phyloP scores from a whole-genome alignment of 2,329 filamentous ascomycete genomes.

The Leptosphaerulina australis region DNA sequence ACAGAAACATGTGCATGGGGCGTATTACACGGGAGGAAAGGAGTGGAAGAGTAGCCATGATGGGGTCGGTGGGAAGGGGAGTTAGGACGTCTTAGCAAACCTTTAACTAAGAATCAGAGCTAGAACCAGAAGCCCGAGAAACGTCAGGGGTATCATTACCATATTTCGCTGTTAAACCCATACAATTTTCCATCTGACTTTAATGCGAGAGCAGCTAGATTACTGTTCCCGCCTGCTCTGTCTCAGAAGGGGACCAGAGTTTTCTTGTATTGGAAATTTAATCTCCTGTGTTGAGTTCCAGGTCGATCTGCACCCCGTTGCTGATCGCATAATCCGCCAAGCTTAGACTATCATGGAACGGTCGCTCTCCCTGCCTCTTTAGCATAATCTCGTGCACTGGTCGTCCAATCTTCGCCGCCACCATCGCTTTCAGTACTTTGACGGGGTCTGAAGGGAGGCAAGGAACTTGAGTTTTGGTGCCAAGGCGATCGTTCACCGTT shows the following conservation, averaged over 20 bases:
- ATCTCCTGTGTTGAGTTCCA: slow-evolving; percentile 50
- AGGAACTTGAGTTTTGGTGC: slow-evolving; percentile 92
- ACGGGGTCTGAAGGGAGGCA: slow-evolving; percentile 85
- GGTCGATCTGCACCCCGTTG: slow-evolving; percentile 74
- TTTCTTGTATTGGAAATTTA: too few relatives aligned
- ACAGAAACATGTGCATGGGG: slow-evolving; percentile 17
- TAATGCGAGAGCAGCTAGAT: too few relatives aligned
- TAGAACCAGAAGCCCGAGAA: too few relatives aligned
- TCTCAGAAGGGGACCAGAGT: too few relatives aligned
- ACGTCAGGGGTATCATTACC: too few relatives aligned
- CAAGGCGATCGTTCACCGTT: slow-evolving; percentile 90
- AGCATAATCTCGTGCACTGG: slow-evolving; percentile 90
- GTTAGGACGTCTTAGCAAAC: too few relatives aligned
- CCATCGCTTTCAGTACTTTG: slow-evolving; percentile 86
- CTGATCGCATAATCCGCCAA: slow-evolving; percentile 93
- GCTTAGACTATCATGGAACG: slow-evolving; percentile 89
- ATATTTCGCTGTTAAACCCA: too few relatives aligned
- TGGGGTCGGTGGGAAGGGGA: slow-evolving; percentile 13
- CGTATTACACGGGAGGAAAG: slow-evolving; percentile 20
- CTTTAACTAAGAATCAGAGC: too few relatives aligned
- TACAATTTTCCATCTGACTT: too few relatives aligned
- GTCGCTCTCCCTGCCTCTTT: slow-evolving; percentile 88
- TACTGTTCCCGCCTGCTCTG: too few relatives aligned
- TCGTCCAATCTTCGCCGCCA: slow-evolving; percentile 85
- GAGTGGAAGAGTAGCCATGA: slow-evolving; percentile 22